Base-by-base conservation (phyloP, 495 filamentous ascomycete genomes). In the Chaetomium tenue region DNA sequence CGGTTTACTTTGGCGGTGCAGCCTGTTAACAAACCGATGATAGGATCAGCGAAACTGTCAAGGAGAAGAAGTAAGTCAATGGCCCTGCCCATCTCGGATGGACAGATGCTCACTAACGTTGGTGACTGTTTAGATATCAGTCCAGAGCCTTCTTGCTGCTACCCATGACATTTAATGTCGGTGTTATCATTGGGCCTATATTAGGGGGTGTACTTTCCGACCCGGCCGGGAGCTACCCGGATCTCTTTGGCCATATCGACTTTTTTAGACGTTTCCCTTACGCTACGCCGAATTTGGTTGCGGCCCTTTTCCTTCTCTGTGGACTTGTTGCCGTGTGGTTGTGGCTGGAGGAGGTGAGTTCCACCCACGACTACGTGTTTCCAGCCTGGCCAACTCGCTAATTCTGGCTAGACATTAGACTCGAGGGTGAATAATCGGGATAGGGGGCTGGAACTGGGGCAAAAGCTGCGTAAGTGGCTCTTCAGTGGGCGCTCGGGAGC, bases 151-250 rank as follows among this genome's bases (percentile, higher is more conserved):
- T 90, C 64, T 73, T 89, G 57, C 79, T 90, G 37, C 71, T 93
- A 57, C 90, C 88, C 0, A 88, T 90, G 82, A 86, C 84, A 7
- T 93, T 91, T 70, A 93, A 93, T 69, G 82, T 92, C 64, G 91
- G 90, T 3, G 82, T 88, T 39, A 86, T 92, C 61, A 84, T 91
- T 66, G 90, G 89, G n/a, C 88, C 87, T 68, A 80, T 90, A 12
- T 78, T 91, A 58, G 90, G 90, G 57, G 90, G 91, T 30, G 69
- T 91, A 66, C 79, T 92, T 39, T 86, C 89, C 18, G 89, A 94
- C 72, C 90, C 88, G 1, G 88, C 90, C 4, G 82, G 78, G 20
- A 87, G 80, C 61, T 92, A 89, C 67, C 90, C 90, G 0, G 70
- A 73, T 4, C 66, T 89, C 0, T 92, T 93, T 68, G 88, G 89